Base-by-base conservation (phyloP, 2,329 filamentous ascomycete genomes). In the Xylaria sp. region DNA sequence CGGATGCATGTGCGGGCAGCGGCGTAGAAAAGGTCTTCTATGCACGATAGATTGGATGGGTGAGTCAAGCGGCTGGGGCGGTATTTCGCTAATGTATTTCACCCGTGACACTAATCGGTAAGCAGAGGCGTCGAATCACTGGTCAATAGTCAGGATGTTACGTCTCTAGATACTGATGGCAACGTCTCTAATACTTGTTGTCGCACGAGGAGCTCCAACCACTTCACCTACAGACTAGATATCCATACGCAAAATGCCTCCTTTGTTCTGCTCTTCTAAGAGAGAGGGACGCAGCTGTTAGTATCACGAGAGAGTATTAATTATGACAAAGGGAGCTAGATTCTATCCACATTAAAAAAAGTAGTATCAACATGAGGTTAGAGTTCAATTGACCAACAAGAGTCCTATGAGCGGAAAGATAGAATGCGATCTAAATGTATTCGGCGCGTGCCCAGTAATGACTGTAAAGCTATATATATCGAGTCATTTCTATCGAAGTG, bases 381-480 rank as follows among this genome's bases (percentile, higher is more conserved):
- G 33, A 9, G 13, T 53, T 31, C 15, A 4, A 53, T 23, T 15
- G n/a, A 13, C 26, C 11, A 20, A 48, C 26, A 6, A 9, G 48
- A 31, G 17, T 5, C 17, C 10, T n/a, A 31, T 15, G 6, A 31
- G 48, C 15, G 17, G 15, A n/a, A 36, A n/a, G 17, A 33, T 40
- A 42, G 28, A 40, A 58, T n/a, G 42, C 26, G 54, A 26, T 58
- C 36, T 42, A 42, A 58, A 42, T 36, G 38, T 56, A 40, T 40
- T 40, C 54, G 54, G 20, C 36, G 20, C 23, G 36, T 58, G 54
- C 36, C 54, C 20, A 58, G 54, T 58, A 58, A 42, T 42, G 54
- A 58, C 54, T 42, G 54, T 58, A 58, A 33, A 42, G 54, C 33
- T 58, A 20, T 58, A 58, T 58, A 20, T 58, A 58, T 58, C 20